A percentile compares a stretch with the other conserved stretches of the same genome.
Conservation (phyloP, 2,329 filamentous ascomycete species). For the Fusarium keratoplasticum region DNA sequence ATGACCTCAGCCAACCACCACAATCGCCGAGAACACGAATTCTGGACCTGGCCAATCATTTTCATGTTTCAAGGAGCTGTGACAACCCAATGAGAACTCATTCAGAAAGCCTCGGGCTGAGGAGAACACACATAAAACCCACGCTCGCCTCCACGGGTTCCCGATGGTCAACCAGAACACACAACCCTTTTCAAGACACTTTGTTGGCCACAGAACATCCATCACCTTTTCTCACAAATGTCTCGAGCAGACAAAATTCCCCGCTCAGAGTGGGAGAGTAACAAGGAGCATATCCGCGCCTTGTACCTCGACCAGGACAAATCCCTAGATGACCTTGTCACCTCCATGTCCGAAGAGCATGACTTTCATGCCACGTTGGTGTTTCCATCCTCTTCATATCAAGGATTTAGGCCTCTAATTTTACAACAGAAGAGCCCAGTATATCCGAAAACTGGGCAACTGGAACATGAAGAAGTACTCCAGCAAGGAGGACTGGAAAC, state of each 20-base stretch:
- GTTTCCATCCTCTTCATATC: too few relatives aligned
- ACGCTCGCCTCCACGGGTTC: too few relatives aligned
- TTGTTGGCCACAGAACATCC: not conserved
- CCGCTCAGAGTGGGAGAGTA: not conserved
- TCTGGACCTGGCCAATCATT: too few relatives aligned
- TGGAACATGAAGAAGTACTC: not conserved
- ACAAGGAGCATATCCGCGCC: not conserved
- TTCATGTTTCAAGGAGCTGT: too few relatives aligned
- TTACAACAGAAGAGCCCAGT: not conserved
- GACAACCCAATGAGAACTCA: too few relatives aligned
- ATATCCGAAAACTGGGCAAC: not conserved
- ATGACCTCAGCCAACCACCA: too few relatives aligned
- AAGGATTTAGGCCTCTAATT: too few relatives aligned
- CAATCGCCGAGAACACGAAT: too few relatives aligned
- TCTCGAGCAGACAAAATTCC: not conserved
- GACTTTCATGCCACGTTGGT: not conserved
- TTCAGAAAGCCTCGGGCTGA: too few relatives aligned
- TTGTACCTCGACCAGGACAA: not conserved
- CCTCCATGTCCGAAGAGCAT: not conserved
- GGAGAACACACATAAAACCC: too few relatives aligned
- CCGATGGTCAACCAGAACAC: not conserved
- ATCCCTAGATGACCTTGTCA: not conserved
- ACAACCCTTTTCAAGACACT: not conserved
- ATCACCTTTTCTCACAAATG: not conserved
- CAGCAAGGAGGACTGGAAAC: not conserved